A percentile compares a stretch with the other conserved stretches of the same genome.
phyloP scores from a whole-genome alignment of 2,329 filamentous ascomycete genomes.

The Botrytis sinoallii region DNA sequence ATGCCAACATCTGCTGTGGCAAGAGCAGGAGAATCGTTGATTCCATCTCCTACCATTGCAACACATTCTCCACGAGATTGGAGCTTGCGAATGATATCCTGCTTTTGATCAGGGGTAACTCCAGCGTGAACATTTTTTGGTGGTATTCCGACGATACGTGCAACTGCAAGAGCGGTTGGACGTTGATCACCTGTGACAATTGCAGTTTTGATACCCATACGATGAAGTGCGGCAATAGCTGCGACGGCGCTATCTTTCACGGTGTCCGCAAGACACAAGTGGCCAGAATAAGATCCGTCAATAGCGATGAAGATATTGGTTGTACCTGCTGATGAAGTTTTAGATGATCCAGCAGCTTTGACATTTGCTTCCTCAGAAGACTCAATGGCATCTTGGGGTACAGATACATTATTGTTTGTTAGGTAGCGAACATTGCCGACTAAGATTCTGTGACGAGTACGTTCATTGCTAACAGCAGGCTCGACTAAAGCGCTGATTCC shows the following conservation, averaged over 20 bases:
- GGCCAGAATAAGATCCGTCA: slow-evolving; percentile 75
- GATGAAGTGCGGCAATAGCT: slow-evolving; percentile 75
- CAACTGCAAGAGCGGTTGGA: slow-evolving; percentile 80
- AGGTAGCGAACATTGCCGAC: slow-evolving; percentile 82
- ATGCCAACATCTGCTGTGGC: slow-evolving; percentile 92
- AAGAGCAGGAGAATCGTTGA: slow-evolving; percentile 95
- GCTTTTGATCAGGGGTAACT: slow-evolving; percentile 90
- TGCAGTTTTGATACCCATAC: slow-evolving; percentile 81
- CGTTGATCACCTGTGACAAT: slow-evolving; percentile 93
- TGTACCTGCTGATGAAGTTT: slow-evolving; percentile 57
- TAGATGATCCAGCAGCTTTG: slow-evolving; percentile 41
- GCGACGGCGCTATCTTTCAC: slow-evolving; percentile 85
- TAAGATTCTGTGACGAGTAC: slow-evolving; percentile 71
- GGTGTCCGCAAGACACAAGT: slow-evolving; percentile 80
- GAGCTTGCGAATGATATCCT: slow-evolving; percentile 74
- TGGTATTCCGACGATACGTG: slow-evolving; percentile 76
- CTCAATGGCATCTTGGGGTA: slow-evolving; percentile 62
- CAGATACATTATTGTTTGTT: slow-evolving; percentile 62
- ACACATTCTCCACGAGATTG: slow-evolving; percentile 74
- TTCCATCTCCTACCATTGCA: slow-evolving; percentile 97
- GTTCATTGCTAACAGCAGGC: slow-evolving; percentile 65
- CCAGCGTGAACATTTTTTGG: slow-evolving; percentile 74
- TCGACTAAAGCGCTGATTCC: slow-evolving; percentile 82
- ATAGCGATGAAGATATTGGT: slow-evolving; percentile 93
- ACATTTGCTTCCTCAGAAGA: slow-evolving; percentile 59